phyloP scores from a whole-genome alignment of 169 alveolate genomes.

The Cryptosporidium parvum region DNA sequence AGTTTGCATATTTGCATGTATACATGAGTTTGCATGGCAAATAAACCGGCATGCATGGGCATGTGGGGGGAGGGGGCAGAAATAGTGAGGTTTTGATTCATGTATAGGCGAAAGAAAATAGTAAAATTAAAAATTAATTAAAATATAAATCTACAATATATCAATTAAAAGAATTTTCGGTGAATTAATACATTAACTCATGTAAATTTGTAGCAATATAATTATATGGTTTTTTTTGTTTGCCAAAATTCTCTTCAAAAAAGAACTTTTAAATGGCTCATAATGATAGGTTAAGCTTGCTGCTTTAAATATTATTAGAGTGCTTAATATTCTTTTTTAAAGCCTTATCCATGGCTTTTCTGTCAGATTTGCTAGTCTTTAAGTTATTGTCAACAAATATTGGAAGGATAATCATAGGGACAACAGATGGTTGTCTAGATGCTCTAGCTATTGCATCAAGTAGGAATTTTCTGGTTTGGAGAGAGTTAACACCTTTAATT shows the following conservation, averaged over 20 bases:
- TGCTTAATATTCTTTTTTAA: slow-evolving; percentile 26
- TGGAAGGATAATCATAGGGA: slow-evolving; percentile 59
- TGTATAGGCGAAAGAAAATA: neutral
- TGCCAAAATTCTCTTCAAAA: neutral
- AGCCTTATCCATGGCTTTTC: slow-evolving; percentile 41
- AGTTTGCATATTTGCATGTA: neutral
- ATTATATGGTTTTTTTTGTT: too few species aligned
- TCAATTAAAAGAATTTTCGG: neutral
- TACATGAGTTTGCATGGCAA: neutral
- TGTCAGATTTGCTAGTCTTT: slow-evolving; percentile 29
- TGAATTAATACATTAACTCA: neutral
- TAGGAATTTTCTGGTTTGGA: slow-evolving; percentile 43
- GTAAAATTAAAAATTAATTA: neutral
- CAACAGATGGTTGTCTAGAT: slow-evolving; percentile 62
- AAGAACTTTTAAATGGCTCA: neutral
- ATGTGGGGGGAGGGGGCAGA: neutral
- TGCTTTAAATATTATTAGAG: slow-evolving; percentile 20
- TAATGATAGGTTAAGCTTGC: neutral
- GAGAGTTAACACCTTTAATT: slow-evolving; percentile 51
- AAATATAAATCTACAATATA: neutral
- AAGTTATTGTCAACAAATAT: slow-evolving; percentile 53
- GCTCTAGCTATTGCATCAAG: slow-evolving; percentile 62
- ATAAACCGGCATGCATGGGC: neutral
- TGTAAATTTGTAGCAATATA: neutral
- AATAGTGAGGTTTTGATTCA: too few species aligned